Evolutionary conservation across 2,329 filamentous ascomycete species (phyloP).

Genomic region (Phaeomoniella chlamydospora): DNA sequence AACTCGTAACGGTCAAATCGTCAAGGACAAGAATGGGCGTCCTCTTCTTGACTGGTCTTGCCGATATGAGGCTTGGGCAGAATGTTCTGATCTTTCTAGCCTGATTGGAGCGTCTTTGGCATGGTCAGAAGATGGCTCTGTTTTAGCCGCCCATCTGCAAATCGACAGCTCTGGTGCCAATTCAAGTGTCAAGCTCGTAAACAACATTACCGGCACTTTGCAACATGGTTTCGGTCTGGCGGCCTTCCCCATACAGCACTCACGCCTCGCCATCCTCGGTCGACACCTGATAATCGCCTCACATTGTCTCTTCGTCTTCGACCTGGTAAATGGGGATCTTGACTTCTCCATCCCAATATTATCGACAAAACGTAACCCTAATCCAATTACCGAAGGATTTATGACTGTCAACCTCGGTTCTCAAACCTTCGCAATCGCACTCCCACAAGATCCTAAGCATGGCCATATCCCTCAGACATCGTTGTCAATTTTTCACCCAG

Average conservation of each 20-base stretch:
- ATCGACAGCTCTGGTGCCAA: conserved; percentile 29
- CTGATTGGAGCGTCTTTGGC: conserved; percentile 47
- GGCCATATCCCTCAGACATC: conserved; percentile 27
- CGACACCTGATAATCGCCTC: conserved; percentile 65
- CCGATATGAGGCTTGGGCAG: conserved; percentile 35
- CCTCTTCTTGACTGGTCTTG: conserved; percentile 62
- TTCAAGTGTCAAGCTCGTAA: conserved; percentile 60
- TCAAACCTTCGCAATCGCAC: conserved; percentile 50
- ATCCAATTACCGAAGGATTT: conserved; percentile 24
- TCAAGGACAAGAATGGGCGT: conserved; percentile 35
- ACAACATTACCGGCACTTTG: conserved; percentile 53
- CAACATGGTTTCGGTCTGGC: conserved; percentile 38
- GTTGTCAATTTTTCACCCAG: conserved; percentile 53
- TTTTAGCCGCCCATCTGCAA: conserved; percentile 48
- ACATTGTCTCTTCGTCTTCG: conserved; percentile 61
- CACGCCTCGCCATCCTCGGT: conserved; percentile 56
- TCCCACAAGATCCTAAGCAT: conserved; percentile 30
- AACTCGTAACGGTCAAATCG: conserved; percentile 43
- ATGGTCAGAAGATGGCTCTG: conserved; percentile 74
- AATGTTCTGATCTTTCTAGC: conserved; percentile 32
- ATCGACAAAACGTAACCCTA: conserved; percentile 4
- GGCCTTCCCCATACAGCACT: conserved; percentile 50
- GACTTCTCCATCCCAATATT: conserved; percentile 50
- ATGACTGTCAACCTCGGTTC: conserved; percentile 57
- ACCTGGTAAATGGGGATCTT: conserved; percentile 66